phyloP scores from a whole-genome alignment of 2,329 filamentous ascomycete genomes.

The Cercospora berteroae region DNA sequence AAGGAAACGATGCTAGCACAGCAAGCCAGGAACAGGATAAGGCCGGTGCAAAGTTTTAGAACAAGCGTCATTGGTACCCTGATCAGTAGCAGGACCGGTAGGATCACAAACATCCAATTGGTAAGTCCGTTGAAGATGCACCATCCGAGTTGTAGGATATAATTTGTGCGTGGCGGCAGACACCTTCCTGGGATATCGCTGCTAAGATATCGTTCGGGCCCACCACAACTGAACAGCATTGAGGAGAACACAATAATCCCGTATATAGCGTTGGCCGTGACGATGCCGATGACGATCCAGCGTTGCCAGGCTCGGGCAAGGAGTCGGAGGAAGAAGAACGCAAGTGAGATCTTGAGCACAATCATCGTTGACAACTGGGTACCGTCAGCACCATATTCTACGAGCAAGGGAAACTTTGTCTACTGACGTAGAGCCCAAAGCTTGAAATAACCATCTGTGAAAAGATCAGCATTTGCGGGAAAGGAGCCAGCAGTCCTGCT shows the following conservation, averaged over 20 bases:
- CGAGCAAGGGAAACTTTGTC: not conserved
- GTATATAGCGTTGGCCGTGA: conserved; percentile 37
- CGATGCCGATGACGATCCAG: conserved; percentile 29
- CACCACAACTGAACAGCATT: conserved; percentile 36
- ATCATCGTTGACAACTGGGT: conserved; percentile 39
- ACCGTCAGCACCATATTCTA: not conserved
- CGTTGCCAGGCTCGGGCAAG: conserved; percentile 42
- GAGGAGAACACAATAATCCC: conserved; percentile 37
- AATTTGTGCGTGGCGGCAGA: conserved; percentile 18
- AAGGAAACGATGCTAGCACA: conserved; percentile 29
- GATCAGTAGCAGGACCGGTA: conserved; percentile 44
- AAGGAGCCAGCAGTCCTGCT: not conserved
- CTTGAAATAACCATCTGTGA: conserved; percentile 32
- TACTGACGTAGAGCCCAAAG: conserved; percentile 38
- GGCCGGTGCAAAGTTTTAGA: conserved; percentile 43
- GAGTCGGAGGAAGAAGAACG: conserved; percentile 47
- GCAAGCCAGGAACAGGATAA: conserved; percentile 42
- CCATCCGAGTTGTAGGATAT: conserved; percentile 27
- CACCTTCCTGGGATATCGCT: conserved; percentile 27
- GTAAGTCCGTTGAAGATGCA: conserved; percentile 40
- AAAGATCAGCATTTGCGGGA: conserved; percentile 7
- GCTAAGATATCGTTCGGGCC: conserved; percentile 25
- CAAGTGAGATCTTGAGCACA: conserved; percentile 46
- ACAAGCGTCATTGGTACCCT: conserved; percentile 42
- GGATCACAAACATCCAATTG: conserved; percentile 39